Evolutionary conservation across 2,329 filamentous ascomycete genomes (phyloP).

Genomic region (Biscogniauxia marginata): DNA sequence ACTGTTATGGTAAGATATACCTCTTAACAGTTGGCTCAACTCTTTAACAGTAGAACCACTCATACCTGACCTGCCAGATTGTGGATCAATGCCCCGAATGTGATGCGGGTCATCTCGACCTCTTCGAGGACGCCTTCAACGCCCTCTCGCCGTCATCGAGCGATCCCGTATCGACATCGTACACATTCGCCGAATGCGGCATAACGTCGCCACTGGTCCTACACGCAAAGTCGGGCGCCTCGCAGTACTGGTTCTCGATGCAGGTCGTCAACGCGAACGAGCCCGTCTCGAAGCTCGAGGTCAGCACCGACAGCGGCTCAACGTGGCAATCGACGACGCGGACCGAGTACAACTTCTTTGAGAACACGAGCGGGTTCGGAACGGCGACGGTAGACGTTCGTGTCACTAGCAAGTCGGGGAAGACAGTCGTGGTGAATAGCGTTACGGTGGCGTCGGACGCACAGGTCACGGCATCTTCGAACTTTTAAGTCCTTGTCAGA

Average conservation of each 20-base stretch:
- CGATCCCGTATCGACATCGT: slow-evolving; percentile 42
- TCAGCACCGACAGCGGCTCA: slow-evolving; percentile 57
- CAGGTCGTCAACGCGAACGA: slow-evolving; percentile 65
- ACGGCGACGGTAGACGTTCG: slow-evolving; percentile 52
- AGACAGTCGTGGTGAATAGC: slow-evolving; percentile 48
- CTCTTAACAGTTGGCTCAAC: background rate
- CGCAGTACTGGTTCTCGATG: slow-evolving; percentile 48
- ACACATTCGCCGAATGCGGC: slow-evolving; percentile 39
- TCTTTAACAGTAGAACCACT: background rate
- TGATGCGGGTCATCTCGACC: slow-evolving; percentile 40
- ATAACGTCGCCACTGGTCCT: slow-evolving; percentile 42
- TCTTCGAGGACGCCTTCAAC: slow-evolving; percentile 43
- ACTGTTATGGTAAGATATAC: slow-evolving; percentile 57
- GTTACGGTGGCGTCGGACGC: slow-evolving; percentile 41
- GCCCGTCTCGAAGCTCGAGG: slow-evolving; percentile 55
- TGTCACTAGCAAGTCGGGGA: slow-evolving; percentile 53
- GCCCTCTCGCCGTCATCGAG: slow-evolving; percentile 35
- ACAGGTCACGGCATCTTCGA: slow-evolving; percentile 20
- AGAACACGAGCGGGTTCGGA: slow-evolving; percentile 57
- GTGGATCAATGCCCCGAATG: slow-evolving; percentile 48
- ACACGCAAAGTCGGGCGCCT: slow-evolving; percentile 45
- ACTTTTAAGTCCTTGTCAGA: slow-evolving; percentile 19
- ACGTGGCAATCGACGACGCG: slow-evolving; percentile 58
- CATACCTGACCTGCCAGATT: slow-evolving; percentile 29
- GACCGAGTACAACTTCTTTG: slow-evolving; percentile 60